A percentile compares a stretch with the other conserved stretches of the same genome.
Conservation (phyloP, 257 asterid genomes). For the Gardenia jasminoides region DNA sequence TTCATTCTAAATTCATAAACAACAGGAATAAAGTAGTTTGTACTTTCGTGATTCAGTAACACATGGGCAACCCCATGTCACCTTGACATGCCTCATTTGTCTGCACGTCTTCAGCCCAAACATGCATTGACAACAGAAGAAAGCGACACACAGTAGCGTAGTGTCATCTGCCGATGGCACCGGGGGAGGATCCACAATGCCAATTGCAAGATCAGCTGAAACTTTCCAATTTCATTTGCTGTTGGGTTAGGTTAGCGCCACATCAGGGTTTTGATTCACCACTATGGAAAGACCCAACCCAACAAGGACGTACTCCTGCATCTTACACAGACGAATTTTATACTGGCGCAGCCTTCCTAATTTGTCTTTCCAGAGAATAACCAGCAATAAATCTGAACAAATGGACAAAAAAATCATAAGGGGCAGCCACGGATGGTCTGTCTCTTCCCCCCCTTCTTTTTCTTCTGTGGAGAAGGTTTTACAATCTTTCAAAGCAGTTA, state of each 20-base stretch:
- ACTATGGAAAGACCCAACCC: too few relatives aligned
- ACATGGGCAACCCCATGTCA: not conserved
- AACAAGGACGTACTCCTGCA: too few relatives aligned
- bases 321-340: not conserved
- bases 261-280: not conserved
- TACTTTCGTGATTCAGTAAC: not conserved
- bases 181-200: too few relatives aligned
- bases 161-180: too few relatives aligned
- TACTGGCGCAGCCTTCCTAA: too few relatives aligned
- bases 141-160: not conserved
- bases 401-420: not conserved
- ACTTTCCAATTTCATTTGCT: too few relatives aligned
- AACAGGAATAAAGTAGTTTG: too few relatives aligned
- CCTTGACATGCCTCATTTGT: not conserved
- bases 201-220: not conserved
- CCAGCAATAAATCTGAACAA: not conserved
- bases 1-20: too few relatives aligned
- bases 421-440: not conserved
- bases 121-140: not conserved
- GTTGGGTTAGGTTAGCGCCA: not conserved
- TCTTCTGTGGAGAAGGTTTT: not conserved
- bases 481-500: not conserved
- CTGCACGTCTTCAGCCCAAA: not conserved
- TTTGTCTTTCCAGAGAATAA: not conserved
- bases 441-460: not conserved